phyloP scores from a whole-genome alignment of 225 moss, liverwort and hornwort genomes.

The Physcomitrellopsis africana region DNA sequence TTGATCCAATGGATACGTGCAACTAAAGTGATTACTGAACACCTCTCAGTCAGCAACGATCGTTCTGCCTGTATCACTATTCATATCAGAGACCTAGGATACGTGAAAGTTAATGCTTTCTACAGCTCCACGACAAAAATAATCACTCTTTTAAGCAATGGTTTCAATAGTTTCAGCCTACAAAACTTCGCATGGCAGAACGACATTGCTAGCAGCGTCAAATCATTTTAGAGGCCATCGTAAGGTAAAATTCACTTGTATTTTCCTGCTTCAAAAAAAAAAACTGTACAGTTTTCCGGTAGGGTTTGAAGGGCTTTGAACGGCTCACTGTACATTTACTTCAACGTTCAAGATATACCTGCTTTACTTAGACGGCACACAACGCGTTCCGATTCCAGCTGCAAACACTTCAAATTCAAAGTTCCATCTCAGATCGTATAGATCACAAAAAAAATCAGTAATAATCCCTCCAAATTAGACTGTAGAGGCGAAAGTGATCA shows the following conservation, averaged over 20 bases:
- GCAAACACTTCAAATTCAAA: not conserved
- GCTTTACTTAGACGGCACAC: not conserved
- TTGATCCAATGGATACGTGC: too few relatives aligned
- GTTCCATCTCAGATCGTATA: not conserved
- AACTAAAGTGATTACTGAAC: too few relatives aligned
- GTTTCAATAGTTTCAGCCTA: not conserved
- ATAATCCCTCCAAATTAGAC: not conserved
- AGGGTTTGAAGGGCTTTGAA: slow-evolving; percentile 1
- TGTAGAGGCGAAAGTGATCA: not conserved
- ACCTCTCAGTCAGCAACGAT: too few relatives aligned
- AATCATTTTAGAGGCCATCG: not conserved
- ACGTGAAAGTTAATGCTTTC: not conserved
- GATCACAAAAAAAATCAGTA: not conserved
- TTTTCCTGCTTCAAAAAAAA: not conserved
- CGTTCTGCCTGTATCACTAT: too few relatives aligned
- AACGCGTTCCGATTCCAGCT: not conserved
- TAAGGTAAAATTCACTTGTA: not conserved
- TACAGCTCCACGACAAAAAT: not conserved
- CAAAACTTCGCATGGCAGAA: not conserved
- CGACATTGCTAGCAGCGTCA: not conserved
- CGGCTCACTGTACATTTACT: too few relatives aligned
- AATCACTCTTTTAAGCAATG: not conserved
- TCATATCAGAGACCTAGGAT: too few relatives aligned
- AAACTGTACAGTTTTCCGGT: not conserved
- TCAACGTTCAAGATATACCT: not conserved